Evolutionary conservation across 305 asterid genomes (phyloP), one percentile per base, ranked within the genome.

Genomic region (Nicotiana rustica): DNA sequence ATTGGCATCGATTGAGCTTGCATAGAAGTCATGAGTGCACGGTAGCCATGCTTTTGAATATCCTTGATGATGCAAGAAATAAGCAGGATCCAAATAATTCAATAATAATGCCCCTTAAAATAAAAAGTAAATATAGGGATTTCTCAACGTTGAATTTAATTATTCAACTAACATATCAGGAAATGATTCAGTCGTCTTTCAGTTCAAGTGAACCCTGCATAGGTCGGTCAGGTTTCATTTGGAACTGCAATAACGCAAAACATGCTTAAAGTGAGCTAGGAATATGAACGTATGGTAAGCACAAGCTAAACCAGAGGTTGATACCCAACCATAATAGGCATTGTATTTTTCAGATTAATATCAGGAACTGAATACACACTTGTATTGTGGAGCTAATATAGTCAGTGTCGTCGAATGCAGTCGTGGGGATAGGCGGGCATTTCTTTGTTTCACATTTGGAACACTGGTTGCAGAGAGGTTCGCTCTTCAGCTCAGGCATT

Each of bases 1-100:
- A 95, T 90, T 70, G 97, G 97, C 97, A 94, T 91, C 89, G 97
- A 92, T 85, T 95, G 98, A 81, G 97, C 95, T 87, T 95, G 98
- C 86, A 95, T 93, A 52, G 97, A 88, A 65, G 98, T 95, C 0
- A 25, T 25, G 29, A 97, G 97, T 13, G 92, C 88, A 65, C 95
- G 88, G 85, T 94, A 94, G 80, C 90, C 97, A 83, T 94, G 98
- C 88, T 86, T 87, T 55, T 93, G 90, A 81, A 94, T 91, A 90
- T 93, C 95, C 85, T 91, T 87, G 96, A 92, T 89, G 85, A 93
- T 92, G 86, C 93, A 90, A 18, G 85, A 56, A 55, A 60, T 62
- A 70, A 82, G 13, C 66, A 59, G 44, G 25, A 21, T 29, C 41
- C 44, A 25, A 52, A 19, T 75, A 52, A 57, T 8, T 25, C 29